Evolutionary conservation across 2,329 filamentous ascomycete genomes (phyloP).

Genomic region (Blastomyces gilchristii): DNA sequence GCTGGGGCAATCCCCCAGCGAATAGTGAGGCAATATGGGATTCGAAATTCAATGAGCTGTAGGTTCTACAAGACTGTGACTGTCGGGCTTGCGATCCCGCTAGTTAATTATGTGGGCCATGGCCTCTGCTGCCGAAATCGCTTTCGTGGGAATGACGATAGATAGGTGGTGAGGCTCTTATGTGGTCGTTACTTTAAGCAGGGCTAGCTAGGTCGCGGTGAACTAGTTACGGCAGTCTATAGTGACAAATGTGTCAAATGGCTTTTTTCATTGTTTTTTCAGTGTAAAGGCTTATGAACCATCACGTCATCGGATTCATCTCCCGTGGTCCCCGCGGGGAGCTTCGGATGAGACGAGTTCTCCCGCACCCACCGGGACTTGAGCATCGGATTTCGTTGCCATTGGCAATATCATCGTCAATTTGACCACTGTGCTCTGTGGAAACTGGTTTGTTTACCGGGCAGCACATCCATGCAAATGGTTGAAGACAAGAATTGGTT

Average conservation of each 20-base stretch:
- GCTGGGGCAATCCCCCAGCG: background rate
- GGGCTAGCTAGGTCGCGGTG: background rate
- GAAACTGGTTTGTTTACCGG: background rate
- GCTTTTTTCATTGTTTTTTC: too few species aligned
- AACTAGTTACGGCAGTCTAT: background rate
- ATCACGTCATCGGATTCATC: background rate
- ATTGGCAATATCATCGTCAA: background rate
- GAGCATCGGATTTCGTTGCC: background rate
- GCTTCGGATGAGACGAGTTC: background rate
- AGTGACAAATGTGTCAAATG: too few species aligned
- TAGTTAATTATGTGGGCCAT: background rate
- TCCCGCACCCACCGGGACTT: background rate
- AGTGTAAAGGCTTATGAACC: too few species aligned
- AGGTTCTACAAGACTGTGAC: background rate
- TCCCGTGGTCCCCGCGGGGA: background rate
- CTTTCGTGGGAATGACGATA: background rate
- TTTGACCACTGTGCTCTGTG: background rate
- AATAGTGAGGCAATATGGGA: conserved; percentile 5
- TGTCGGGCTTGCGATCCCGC: background rate
- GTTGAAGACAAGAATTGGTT: background rate
- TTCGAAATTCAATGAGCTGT: background rate
- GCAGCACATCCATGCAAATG: background rate
- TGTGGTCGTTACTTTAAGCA: background rate
- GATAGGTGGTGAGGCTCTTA: background rate
- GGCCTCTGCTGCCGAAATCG: background rate